Base-by-base conservation (phyloP, 2,329 filamentous ascomycete genomes). In the Iodosphaeria phyllophila region DNA sequence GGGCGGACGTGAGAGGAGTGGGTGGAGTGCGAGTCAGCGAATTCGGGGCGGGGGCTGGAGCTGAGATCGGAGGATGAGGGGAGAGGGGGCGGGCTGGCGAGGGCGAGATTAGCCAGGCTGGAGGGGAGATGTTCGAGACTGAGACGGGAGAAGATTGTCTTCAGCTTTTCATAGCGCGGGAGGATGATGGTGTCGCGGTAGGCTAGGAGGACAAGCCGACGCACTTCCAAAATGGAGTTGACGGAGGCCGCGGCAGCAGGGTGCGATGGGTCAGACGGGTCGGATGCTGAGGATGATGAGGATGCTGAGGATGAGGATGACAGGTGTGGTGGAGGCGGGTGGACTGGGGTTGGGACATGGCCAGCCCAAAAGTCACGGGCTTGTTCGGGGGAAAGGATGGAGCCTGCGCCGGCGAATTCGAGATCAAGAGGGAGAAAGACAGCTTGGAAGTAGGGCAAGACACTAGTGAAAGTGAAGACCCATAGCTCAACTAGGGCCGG, bases 401-500 rank as follows among this genome's bases (percentile, higher is more conserved):
- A 59, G 10, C 89, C 89, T 23, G 66, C 65, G 5, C 86, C 89
- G 26, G 80, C 74, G 44, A 98, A 92, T 44, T 98, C 89, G 8
- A 92, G 65, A 41, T 98, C 89, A 1, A 98, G 55, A 0, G 84
- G 89, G 2, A 98, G 56, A 43, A 98, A 93, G 1, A 93, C 84
- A 1, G 86, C 83, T 52, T 95, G 86, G 39, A 98, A 73, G 42
- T 92, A 95, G 0, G 89, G 89, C 5, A 95, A 52, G 18, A 95
- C 79, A 5, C 69, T 77, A 3, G 82, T 86, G 40, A 93, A 93
- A 0, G 89, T 84, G 23, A 89, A 73, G 30, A 91, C 68, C 89
- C 89, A 98, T 42, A 93, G 72, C 43, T 92, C 82, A 3, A 93
- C 86, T 1, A 98, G 59, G 28, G 82, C 72, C 0, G 82, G 79